phyloP scores from a whole-genome alignment of 2,329 filamentous ascomycete genomes.

The Didymella lethalis region DNA sequence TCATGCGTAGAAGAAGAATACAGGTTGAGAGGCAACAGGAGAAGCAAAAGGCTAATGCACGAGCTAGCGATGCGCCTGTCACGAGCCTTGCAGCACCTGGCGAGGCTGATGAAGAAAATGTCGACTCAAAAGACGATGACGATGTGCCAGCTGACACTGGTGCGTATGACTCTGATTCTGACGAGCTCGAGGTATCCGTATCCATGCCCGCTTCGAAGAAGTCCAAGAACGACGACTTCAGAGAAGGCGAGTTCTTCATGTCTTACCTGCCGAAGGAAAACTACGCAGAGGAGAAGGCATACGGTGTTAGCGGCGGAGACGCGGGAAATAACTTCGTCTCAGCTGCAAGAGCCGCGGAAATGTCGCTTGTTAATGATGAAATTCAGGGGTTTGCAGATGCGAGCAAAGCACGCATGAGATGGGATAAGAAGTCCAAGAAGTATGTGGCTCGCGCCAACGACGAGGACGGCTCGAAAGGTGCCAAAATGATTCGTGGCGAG shows the following conservation, averaged over 20 bases:
- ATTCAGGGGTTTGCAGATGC: conserved; percentile 81
- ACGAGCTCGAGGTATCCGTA: conserved; percentile 63
- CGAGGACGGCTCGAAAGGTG: conserved; percentile 82
- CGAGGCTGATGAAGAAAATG: conserved; percentile 26
- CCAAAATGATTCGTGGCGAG: conserved; percentile 83
- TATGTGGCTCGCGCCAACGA: conserved; percentile 93
- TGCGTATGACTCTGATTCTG: conserved; percentile 56
- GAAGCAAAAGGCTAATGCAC: conserved; percentile 52
- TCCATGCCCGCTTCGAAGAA: conserved; percentile 50
- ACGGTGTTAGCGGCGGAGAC: conserved; percentile 85
- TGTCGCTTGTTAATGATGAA: conserved; percentile 94
- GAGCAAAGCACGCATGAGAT: conserved; percentile 79
- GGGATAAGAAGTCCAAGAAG: conserved; percentile 97
- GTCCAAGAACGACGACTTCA: conserved; percentile 63
- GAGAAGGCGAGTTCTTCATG: conserved; percentile 94
- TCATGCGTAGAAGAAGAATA: conserved; percentile 76
- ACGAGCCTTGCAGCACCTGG: conserved; percentile 14
- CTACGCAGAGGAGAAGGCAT: conserved; percentile 86
- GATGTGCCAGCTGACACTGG: conserved; percentile 42
- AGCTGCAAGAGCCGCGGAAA: conserved; percentile 83
- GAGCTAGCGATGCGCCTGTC: conserved; percentile 29
- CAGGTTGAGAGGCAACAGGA: conserved; percentile 68
- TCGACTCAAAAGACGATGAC: conserved; percentile 48
- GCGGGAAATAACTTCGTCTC: conserved; percentile 76
- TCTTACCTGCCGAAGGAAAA: conserved; percentile 88